Conservation (phyloP, 2,329 filamentous ascomycete genomes). For the Colletotrichum noveboracense region DNA sequence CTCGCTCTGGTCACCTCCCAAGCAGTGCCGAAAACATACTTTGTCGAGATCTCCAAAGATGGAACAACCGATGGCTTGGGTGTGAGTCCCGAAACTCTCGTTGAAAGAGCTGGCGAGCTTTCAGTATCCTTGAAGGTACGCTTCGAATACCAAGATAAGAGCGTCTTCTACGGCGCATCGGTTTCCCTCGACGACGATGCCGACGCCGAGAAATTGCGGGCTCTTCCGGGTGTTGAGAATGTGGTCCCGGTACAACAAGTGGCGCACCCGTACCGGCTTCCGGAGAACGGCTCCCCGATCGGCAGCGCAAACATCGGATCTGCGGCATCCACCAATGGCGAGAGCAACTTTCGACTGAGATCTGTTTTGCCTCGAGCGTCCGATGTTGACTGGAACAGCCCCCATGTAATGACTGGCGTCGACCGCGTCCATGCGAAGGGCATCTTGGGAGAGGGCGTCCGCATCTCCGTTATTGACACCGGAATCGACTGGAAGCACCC, state of each 20-base stretch:
- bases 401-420: slow-evolving; percentile 10
- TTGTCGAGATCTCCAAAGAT: background rate
- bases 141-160: background rate
- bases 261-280: background rate
- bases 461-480: slow-evolving; percentile 11
- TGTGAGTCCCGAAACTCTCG: background rate
- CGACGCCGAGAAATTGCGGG: background rate
- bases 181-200: background rate
- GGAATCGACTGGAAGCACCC: slow-evolving; percentile 13
- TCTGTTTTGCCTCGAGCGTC: background rate
- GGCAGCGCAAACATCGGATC: background rate
- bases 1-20: background rate
- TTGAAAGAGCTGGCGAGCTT: background rate
- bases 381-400: background rate
- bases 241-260: background rate
- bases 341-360: background rate
- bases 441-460: background rate
- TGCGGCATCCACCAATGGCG: no score
- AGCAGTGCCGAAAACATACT: background rate
- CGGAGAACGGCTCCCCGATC: background rate
- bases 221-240: background rate
- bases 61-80: background rate
- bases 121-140: background rate
- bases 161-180: slow-evolving; percentile 1
- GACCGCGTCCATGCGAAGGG: slow-evolving; percentile 6